These are phyloP conservation scores for Mrakia frigida DNA, from an alignment of 768 basidiomycete genomes.

Conservation along the genomic window DNA sequence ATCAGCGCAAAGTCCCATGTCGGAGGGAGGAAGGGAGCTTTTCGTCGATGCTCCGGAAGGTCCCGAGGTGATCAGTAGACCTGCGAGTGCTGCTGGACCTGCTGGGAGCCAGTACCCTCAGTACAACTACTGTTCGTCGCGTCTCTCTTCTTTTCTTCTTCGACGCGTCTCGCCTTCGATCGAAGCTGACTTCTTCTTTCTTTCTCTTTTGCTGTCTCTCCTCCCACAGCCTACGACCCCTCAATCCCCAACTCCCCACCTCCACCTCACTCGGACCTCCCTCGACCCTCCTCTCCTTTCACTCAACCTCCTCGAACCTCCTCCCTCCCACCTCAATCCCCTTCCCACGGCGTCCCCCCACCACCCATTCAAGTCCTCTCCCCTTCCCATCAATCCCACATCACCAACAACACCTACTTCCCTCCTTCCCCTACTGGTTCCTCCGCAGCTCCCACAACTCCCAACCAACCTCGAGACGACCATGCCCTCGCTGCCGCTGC, in stretches of 20 bases:
- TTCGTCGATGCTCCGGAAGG: conserved; percentile 20
- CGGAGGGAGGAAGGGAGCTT: conserved; percentile 11
- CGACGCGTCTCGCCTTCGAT: background rate
- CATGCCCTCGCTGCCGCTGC: conserved; percentile 18
- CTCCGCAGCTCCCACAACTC: background rate
- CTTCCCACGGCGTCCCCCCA: background rate
- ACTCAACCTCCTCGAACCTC: conserved; percentile 21
- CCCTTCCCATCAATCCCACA: background rate
- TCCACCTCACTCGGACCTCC: background rate
- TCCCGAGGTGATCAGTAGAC: background rate
- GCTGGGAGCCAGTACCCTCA: conserved; percentile 5
- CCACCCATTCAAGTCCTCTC: background rate
- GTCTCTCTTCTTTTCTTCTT: background rate
- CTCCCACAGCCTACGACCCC: conserved; percentile 18
- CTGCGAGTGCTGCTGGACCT: background rate
- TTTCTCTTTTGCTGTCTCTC: background rate
- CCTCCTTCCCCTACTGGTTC: background rate
- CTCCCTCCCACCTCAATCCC: background rate
- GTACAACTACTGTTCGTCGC: conserved; percentile 11
- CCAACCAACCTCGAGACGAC: conserved; percentile 1
- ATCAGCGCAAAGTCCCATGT: background rate
- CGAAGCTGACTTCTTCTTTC: background rate
- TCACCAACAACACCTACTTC: background rate
- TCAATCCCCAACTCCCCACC: background rate
- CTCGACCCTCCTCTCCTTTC: conserved; percentile 6